Base-by-base conservation (phyloP, 2,329 filamentous ascomycete genomes). In the Aspergillus udagawae region DNA sequence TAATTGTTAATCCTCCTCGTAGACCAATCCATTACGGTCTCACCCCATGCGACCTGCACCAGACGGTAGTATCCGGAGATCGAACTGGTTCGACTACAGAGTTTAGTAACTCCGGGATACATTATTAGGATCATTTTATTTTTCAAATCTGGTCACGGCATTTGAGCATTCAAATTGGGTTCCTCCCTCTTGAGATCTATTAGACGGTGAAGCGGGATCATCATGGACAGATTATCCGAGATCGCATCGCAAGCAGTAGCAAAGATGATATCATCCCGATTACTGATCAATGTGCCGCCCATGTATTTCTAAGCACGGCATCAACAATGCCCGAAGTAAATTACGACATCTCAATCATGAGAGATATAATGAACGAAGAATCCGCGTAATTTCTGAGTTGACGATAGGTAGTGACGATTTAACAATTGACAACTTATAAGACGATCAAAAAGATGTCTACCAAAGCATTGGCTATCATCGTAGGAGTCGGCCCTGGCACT, bases 401-500 rank as follows among this genome's bases (percentile, higher is more conserved):
- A 8, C 14, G 32, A 38, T 1, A 35, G 12, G 35, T 6, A 35
- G 32, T 17, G 12, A 35, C 12, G 32, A 35, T 35, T 17, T 5
- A 35, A 35, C 32, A 5, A 17, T 35, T 35, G 32, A 35, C 32
- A 35, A 4, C 32, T 6, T 35, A 6, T 5, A 32, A 32, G 10
- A 5, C 29, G 1, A 5, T 12, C 4, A 32, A 49, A 14, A 57
- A 42, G 35, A 75, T 75, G 72, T 60, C 70, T 56, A 60, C 68
- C 25, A 78, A 77, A 64, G 66, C 74, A 51, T 69, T 79, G 59
- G 78, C 78, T 35, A 70, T 80, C 44, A 73, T 80, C 54, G 77
- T 77, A 32, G 78, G 78, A 32, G 78, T 79, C 20, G 78, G 78
- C 10, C 75, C 77, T 42, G 78, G 78, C 51, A 79, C 77, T 42